Conservation (phyloP, 306 rosid species). For the Luffa acutangula region DNA sequence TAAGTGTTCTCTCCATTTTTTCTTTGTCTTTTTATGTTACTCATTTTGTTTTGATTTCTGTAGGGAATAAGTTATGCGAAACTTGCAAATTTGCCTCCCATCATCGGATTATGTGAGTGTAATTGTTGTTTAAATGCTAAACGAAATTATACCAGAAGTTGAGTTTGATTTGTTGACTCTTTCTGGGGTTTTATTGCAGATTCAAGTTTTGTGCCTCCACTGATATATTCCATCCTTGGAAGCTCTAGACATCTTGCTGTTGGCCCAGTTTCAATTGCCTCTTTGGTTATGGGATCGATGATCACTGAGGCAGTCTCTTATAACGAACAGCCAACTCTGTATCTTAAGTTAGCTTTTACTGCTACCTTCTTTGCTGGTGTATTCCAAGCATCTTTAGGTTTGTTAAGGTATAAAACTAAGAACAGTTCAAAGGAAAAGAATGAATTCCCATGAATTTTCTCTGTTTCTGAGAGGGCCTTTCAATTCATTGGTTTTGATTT, state of each 20-base stretch:
- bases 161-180: neutral
- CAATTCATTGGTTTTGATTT: neutral
- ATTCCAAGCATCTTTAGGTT: conserved; percentile 79
- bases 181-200: conserved; percentile 42
- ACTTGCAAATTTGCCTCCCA: conserved; percentile 96
- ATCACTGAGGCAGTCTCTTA: conserved; percentile 57
- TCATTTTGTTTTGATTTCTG: conserved; percentile 5
- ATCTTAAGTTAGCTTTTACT: conserved; percentile 88
- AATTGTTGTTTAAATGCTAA: neutral
- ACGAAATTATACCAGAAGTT: neutral
- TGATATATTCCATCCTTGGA: conserved; percentile 80
- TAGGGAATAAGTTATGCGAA: conserved; percentile 99
- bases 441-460: neutral
- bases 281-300: conserved; percentile 98
- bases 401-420: conserved; percentile 49
- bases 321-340: conserved; percentile 54
- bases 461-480: neutral
- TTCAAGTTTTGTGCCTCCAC: conserved; percentile 93
- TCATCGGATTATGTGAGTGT: conserved; percentile 80
- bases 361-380: conserved; percentile 88
- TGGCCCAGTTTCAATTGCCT: conserved; percentile 97
- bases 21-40: neutral
- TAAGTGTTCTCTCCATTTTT: neutral
- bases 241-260: conserved; percentile 90
- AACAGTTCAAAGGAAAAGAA: neutral